Base-by-base conservation (phyloP, 306 rosid genomes). In the Macrotyloma uniflorum region DNA sequence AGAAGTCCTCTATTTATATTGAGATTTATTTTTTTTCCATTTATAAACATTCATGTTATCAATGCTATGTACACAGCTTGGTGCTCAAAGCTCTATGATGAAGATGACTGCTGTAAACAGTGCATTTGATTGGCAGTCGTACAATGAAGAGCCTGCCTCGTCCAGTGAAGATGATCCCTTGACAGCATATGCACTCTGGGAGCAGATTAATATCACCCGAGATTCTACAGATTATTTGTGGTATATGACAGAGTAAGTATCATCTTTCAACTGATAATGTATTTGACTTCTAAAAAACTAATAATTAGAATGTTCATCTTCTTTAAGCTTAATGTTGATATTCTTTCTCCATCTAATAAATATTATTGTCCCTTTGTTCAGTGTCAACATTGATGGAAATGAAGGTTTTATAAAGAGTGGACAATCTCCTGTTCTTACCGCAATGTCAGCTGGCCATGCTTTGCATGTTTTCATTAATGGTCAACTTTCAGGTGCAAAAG, bases 241-340 rank as follows among this genome's bases (percentile, higher is more conserved):
- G 99, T 96, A 96, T 77, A 80, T 88, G 97, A 90, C 98, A 62
- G 99, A 96, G 99, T 96, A 83, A 91, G 99, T 84, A 81, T 49
- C 67, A 81, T 49, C 67, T 43, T 35, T 57, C 68, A 72, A 51
- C 14, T 63, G 19, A 76, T 59, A 19, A 59, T 65, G 74, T 43
- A 58, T 33, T 18, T 24, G 43, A 54, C 36, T 50, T 74, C 12
- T 70, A 14, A 24, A 22, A 61, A 50, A 47, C 13, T 20, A 20
- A 64, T 43, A 72, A 28, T 43, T 46, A 15, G 49, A 85, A 74
- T 57, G 66, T 20, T 78, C 70, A 8, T 77, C 46, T 28, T 75
- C 43, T 69, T 83, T 33, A 58, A 43, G 53, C 38, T 73, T 33
- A 54, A 51, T 68, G 8, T 22, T 43, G 30, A 4, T 43, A 18